A percentile compares a stretch with the other conserved stretches of the same genome.
phyloP scores from a whole-genome alignment of 1,284 basidiomycete genomes.

The Stereum hirsutum region DNA sequence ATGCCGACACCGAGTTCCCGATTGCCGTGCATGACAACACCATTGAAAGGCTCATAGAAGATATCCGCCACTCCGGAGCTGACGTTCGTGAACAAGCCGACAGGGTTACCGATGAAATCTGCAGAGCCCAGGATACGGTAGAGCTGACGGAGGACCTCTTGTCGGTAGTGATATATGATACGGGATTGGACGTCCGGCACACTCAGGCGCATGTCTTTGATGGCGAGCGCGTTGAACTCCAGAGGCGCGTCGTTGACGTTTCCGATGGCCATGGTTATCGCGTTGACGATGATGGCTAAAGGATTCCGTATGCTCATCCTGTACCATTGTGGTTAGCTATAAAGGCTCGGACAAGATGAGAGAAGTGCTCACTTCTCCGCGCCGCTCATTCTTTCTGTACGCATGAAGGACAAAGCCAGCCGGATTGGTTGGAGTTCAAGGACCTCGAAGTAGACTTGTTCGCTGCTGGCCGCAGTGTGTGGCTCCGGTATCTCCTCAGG shows the following conservation, averaged over 20 bases:
- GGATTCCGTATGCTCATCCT: slow-evolving; percentile 86
- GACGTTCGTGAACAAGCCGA: slow-evolving; percentile 97
- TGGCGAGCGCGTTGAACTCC: slow-evolving; percentile 88
- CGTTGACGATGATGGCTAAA: slow-evolving; percentile 89
- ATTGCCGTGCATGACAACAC: slow-evolving; percentile 96
- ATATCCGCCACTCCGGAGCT: slow-evolving; percentile 98
- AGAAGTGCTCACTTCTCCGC: slow-evolving; percentile 72
- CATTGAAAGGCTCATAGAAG: slow-evolving; percentile 98
- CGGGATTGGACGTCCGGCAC: slow-evolving; percentile 80
- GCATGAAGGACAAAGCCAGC: slow-evolving; percentile 93
- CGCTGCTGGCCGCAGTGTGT: slow-evolving; percentile 47
- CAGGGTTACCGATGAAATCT: slow-evolving; percentile 90
- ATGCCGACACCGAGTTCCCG: slow-evolving; percentile 96
- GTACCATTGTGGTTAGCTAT: slow-evolving; percentile 6
- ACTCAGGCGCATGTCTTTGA: slow-evolving; percentile 91
- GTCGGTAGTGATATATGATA: slow-evolving; percentile 88
- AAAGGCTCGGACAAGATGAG: slow-evolving; percentile 1
- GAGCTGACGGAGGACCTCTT: slow-evolving; percentile 89
- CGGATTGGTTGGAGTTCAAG: slow-evolving; percentile 96
- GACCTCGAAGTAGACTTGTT: slow-evolving; percentile 92
- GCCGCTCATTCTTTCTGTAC: slow-evolving; percentile 87
- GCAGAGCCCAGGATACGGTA: slow-evolving; percentile 96
- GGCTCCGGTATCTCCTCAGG: slow-evolving; percentile 80
- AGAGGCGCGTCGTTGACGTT: slow-evolving; percentile 98
- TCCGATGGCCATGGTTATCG: slow-evolving; percentile 93